Conservation (phyloP, 768 basidiomycete species). For the Tricholoma bakamatsutake region DNA sequence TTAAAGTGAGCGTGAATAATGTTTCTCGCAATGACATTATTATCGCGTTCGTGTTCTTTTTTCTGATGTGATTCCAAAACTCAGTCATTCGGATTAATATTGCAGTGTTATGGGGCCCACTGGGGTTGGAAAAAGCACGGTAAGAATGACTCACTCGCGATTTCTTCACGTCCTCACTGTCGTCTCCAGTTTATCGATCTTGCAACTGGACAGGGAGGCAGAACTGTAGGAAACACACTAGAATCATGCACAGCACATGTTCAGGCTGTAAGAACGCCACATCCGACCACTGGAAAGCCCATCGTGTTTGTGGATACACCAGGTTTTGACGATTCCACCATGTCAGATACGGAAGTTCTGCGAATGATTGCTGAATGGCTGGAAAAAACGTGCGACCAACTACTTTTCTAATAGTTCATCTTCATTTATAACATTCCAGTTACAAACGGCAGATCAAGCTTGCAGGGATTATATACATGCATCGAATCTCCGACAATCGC, state of each 20-base stretch:
- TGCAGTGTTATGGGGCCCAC: slow-evolving; percentile 2
- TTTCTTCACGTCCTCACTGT: neutral
- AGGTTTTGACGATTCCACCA: slow-evolving; percentile 6
- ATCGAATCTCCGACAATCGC: slow-evolving; percentile 23
- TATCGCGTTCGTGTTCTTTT: neutral
- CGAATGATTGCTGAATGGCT: slow-evolving; percentile 5
- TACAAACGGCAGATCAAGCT: slow-evolving; percentile 3
- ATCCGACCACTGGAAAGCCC: neutral
- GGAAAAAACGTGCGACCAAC: slow-evolving; percentile 1
- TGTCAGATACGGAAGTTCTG: slow-evolving; percentile 6
- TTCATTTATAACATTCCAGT: neutral
- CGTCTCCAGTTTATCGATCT: neutral
- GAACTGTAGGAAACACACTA: neutral
- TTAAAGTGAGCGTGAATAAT: neutral
- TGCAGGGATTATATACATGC: slow-evolving; percentile 18
- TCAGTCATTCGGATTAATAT: neutral
- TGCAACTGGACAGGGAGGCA: slow-evolving; percentile 1
- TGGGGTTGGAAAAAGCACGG: slow-evolving; percentile 1
- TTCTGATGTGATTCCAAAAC: neutral
- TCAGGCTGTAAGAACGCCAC: neutral
- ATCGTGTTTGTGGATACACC: slow-evolving; percentile 9
- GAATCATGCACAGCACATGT: neutral
- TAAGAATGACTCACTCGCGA: neutral
- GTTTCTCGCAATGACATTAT: neutral
- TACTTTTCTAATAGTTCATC: neutral